Evolutionary conservation across 2,329 filamentous ascomycete genomes (phyloP).

Genomic region (Myotisia sp.): DNA sequence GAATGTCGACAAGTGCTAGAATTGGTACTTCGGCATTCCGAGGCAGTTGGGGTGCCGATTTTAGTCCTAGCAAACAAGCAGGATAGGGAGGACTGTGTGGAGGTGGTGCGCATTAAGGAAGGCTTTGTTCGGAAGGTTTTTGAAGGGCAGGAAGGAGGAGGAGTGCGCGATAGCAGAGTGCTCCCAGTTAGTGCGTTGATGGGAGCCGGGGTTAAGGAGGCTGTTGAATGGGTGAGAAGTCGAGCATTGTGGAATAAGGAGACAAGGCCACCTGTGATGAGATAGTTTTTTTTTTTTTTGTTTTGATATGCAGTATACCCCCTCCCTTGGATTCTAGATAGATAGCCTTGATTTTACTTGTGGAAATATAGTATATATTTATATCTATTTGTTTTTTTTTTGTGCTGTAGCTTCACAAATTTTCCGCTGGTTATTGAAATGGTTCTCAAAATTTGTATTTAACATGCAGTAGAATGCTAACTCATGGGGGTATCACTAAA

Average conservation of each 20-base stretch:
- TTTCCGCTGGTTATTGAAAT: neutral
- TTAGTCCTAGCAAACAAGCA: conserved; percentile 95
- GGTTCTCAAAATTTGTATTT: neutral
- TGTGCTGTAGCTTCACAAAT: neutral
- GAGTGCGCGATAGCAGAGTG: conserved; percentile 79
- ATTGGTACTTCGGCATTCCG: conserved; percentile 71
- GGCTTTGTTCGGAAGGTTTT: conserved; percentile 89
- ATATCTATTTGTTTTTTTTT: neutral
- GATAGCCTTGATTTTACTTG: neutral
- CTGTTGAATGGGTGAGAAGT: conserved; percentile 90
- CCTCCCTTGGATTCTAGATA: neutral
- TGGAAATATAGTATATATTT: neutral
- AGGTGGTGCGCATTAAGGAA: conserved; percentile 95
- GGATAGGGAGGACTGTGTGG: conserved; percentile 90
- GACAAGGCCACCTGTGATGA: conserved; percentile 78
- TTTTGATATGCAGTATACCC: neutral
- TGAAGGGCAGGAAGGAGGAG: conserved; percentile 77
- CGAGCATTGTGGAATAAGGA: conserved; percentile 96
- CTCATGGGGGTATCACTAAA: conserved; percentile 6
- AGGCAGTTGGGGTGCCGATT: conserved; percentile 81
- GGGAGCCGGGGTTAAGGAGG: conserved; percentile 70
- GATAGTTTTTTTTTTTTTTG: conserved; percentile 33
- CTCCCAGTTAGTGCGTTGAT: conserved; percentile 81
- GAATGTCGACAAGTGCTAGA: conserved; percentile 86
- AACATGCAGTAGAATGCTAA: neutral